These are phyloP conservation scores for Cyathus striatus DNA, from an alignment of 768 basidiomycete genomes.

Conservation along the genomic window DNA sequence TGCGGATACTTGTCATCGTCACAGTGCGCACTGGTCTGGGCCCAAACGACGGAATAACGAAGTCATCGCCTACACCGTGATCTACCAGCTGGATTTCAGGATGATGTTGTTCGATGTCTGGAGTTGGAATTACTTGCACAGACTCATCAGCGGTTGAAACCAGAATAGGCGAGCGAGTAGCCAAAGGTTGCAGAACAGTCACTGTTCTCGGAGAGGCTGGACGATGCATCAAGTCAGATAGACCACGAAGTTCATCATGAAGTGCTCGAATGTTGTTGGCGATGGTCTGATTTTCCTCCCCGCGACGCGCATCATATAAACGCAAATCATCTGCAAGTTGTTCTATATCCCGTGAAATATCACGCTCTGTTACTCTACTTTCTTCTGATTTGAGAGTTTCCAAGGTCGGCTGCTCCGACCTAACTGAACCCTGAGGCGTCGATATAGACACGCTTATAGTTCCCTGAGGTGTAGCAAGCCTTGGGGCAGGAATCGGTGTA, in stretches of 20 bases:
- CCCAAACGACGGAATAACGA: conserved; percentile 26
- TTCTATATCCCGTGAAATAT: conserved; percentile 45
- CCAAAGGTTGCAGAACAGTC: conserved; percentile 5
- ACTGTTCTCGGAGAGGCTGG: conserved; percentile 24
- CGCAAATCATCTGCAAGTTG: conserved; percentile 52
- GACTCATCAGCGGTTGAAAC: no score
- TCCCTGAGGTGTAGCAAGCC: conserved; percentile 2
- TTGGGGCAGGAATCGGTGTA: conserved; percentile 9
- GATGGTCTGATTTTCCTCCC: conserved; percentile 60
- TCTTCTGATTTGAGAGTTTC: conserved; percentile 20
- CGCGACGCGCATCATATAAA: conserved; percentile 49
- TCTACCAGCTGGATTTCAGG: conserved; percentile 23
- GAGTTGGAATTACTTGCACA: conserved; percentile 10
- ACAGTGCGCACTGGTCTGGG: conserved; percentile 15
- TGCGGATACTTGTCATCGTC: conserved; percentile 17
- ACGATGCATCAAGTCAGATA: conserved; percentile 52
- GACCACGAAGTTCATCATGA: conserved; percentile 59
- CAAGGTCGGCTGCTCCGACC: conserved; percentile 27
- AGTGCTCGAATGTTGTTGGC: conserved; percentile 66
- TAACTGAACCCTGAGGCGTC: conserved; percentile 35
- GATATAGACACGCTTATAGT: conserved; percentile 2
- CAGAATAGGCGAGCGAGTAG: conserved; percentile 8
- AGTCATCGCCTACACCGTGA: conserved; percentile 39
- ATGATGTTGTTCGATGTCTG: conserved; percentile 3
- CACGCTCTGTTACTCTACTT: conserved; percentile 44